A percentile compares a stretch with the other conserved stretches of the same genome.
phyloP scores from a whole-genome alignment of 2,329 filamentous ascomycete species.

The Colletotrichum tamarilloi region DNA sequence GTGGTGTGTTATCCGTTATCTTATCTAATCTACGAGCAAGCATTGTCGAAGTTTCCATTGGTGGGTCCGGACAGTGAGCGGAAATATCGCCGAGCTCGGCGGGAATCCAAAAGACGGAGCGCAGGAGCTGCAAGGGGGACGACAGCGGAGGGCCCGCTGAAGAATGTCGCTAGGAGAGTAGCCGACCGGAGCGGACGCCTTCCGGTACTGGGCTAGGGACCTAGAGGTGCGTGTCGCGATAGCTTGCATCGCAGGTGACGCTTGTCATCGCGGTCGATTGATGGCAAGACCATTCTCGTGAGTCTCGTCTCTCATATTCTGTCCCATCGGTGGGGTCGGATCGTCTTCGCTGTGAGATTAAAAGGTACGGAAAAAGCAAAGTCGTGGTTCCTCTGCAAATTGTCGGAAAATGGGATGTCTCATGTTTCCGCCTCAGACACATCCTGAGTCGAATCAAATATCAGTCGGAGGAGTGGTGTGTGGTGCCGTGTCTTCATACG shows the following conservation, averaged over 20 bases:
- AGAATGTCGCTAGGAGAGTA: not conserved
- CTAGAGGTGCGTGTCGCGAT: not conserved
- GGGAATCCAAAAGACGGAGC: not conserved
- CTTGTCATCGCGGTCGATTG: not conserved
- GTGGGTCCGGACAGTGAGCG: not conserved
- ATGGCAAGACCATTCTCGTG: too few species aligned
- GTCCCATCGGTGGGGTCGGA: too few species aligned
- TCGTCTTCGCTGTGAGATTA: too few species aligned
- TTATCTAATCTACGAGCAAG: not conserved
- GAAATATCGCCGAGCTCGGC: not conserved
- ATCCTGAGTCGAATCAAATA: too few species aligned
- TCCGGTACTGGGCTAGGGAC: not conserved
- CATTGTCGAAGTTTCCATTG: not conserved
- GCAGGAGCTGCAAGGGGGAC: not conserved
- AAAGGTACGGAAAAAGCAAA: too few species aligned
- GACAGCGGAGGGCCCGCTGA: not conserved
- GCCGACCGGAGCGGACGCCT: not conserved
- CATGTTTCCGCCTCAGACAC: too few species aligned
- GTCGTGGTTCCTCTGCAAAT: too few species aligned
- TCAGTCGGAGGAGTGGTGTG: too few species aligned
- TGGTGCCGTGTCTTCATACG: too few species aligned
- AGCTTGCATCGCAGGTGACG: too few species aligned
- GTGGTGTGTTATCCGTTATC: not conserved
- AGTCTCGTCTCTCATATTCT: too few species aligned
- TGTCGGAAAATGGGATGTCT: too few species aligned